Evolutionary conservation across 106 monocot species (phyloP).

Genomic region (Dioscorea zingiberensis): DNA sequence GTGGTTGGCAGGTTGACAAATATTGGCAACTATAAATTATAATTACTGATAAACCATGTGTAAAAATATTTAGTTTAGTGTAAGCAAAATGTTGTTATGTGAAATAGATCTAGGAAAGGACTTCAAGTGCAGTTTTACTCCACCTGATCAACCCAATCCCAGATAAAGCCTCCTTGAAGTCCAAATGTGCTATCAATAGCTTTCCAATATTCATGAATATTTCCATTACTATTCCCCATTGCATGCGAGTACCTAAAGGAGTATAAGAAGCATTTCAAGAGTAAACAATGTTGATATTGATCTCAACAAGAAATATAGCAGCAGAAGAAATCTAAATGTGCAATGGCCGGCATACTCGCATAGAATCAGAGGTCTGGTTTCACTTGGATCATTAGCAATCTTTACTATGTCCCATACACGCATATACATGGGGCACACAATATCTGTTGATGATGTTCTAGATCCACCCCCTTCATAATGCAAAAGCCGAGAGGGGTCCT

Average conservation of each 20-base stretch:
- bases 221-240: slow-evolving; percentile 98
- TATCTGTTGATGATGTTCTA: slow-evolving; percentile 94
- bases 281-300: not conserved
- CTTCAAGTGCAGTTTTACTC: too few relatives aligned
- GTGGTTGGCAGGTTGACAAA: too few relatives aligned
- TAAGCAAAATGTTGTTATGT: too few relatives aligned
- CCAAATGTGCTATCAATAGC: slow-evolving; percentile 83
- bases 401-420: slow-evolving; percentile 92
- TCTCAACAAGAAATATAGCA: too few relatives aligned
- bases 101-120: too few relatives aligned
- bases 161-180: slow-evolving; percentile 97
- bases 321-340: not conserved
- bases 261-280: slow-evolving; percentile 1
- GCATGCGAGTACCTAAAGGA: slow-evolving; percentile 88
- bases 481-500: slow-evolving; percentile 71
- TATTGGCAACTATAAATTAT: too few relatives aligned
- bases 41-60: too few relatives aligned
- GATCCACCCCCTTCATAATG: slow-evolving; percentile 99
- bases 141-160: slow-evolving; percentile 99
- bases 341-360: slow-evolving; percentile 69
- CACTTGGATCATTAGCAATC: slow-evolving; percentile 77
- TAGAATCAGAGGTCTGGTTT: slow-evolving; percentile 83
- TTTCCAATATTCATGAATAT: slow-evolving; percentile 85
- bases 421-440: slow-evolving; percentile 99
- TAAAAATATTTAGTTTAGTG: too few relatives aligned